These are phyloP conservation scores for Lyophyllum atratum DNA, from an alignment of 768 basidiomycete genomes.

Conservation along the genomic window DNA sequence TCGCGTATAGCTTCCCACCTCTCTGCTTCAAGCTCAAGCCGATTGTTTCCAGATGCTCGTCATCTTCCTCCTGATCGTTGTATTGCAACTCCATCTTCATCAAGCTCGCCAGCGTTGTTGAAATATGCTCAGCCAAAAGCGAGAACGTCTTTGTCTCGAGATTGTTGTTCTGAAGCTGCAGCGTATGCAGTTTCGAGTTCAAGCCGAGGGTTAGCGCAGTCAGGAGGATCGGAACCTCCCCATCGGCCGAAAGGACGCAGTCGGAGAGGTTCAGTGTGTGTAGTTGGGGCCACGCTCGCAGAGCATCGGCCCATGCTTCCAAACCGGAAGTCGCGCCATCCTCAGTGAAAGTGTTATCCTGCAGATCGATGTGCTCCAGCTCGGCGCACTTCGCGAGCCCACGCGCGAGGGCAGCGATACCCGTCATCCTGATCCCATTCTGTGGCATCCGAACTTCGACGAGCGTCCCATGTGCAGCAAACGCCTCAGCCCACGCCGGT, in stretches of 20 bases:
- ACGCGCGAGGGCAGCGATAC: slow-evolving; percentile 74
- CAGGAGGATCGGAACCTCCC: slow-evolving; percentile 71
- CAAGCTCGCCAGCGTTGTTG: slow-evolving; percentile 56
- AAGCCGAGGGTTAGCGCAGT: slow-evolving; percentile 65
- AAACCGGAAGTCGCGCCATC: slow-evolving; percentile 53
- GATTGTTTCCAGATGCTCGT: slow-evolving; percentile 60
- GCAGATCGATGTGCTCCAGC: slow-evolving; percentile 82
- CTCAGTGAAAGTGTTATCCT: slow-evolving; percentile 86
- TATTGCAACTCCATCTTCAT: slow-evolving; percentile 83
- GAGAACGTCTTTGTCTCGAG: slow-evolving; percentile 70
- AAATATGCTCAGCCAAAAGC: slow-evolving; percentile 67
- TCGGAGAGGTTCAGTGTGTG: slow-evolving; percentile 88
- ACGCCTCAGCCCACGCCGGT: slow-evolving; percentile 81
- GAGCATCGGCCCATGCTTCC: slow-evolving; percentile 60
- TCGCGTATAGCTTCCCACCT: slow-evolving; percentile 64
- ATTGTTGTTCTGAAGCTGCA: slow-evolving; percentile 93
- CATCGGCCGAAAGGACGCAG: slow-evolving; percentile 83
- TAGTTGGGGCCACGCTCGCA: slow-evolving; percentile 72
- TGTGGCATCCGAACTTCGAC: slow-evolving; percentile 93
- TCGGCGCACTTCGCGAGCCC: slow-evolving; percentile 70
- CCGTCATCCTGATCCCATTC: slow-evolving; percentile 95
- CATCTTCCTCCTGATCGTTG: slow-evolving; percentile 84
- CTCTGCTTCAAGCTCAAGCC: slow-evolving; percentile 57
- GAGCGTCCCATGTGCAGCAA: slow-evolving; percentile 80
- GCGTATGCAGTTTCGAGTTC: slow-evolving; percentile 69